These are phyloP conservation scores for Oryza glumipatula DNA, from an alignment of 176 grass and related monocot genomes.

Conservation along the genomic window DNA sequence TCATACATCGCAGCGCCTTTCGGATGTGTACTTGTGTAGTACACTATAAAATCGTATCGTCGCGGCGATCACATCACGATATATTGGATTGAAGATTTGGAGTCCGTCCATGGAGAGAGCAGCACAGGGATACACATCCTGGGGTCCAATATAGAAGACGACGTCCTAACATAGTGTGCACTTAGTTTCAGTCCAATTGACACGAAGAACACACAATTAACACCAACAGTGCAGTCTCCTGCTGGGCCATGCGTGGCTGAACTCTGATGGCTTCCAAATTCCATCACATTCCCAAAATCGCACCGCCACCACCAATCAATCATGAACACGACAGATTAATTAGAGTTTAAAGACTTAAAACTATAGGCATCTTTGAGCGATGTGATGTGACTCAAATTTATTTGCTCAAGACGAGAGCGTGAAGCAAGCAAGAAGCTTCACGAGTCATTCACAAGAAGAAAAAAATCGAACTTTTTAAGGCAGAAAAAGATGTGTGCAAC, in stretches of 20 bases:
- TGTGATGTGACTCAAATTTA: conserved; percentile 26
- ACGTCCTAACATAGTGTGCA: conserved; percentile 45
- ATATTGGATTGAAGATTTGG: conserved; percentile 11
- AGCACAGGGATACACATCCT: conserved; percentile 11
- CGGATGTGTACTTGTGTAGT: conserved; percentile 2
- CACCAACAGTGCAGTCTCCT: conserved; percentile 7
- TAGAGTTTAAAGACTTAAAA: neutral
- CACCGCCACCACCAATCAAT: neutral
- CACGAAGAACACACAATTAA: conserved; percentile 25
- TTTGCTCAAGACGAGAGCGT: neutral
- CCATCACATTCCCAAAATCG: conserved; percentile 37
- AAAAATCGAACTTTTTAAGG: neutral
- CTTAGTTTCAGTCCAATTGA: conserved; percentile 42
- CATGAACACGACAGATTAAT: conserved; percentile 2
- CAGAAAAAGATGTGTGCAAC: neutral
- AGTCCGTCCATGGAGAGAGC: conserved; percentile 25
- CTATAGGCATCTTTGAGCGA: neutral
- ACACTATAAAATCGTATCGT: conserved; percentile 25
- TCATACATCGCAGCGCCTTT: conserved; percentile 32
- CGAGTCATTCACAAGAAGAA: neutral
- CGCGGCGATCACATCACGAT: conserved; percentile 29
- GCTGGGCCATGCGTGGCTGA: conserved; percentile 17
- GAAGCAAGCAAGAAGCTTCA: conserved; percentile 59
- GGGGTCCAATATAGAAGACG: conserved; percentile 46
- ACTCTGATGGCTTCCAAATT: conserved; percentile 17